Percentiles rank a stretch among this genome's conserved stretches.
These are phyloP conservation scores for Pseudonectria buxi DNA, from an alignment of 2,329 filamentous ascomycete genomes.

Conservation along the genomic window DNA sequence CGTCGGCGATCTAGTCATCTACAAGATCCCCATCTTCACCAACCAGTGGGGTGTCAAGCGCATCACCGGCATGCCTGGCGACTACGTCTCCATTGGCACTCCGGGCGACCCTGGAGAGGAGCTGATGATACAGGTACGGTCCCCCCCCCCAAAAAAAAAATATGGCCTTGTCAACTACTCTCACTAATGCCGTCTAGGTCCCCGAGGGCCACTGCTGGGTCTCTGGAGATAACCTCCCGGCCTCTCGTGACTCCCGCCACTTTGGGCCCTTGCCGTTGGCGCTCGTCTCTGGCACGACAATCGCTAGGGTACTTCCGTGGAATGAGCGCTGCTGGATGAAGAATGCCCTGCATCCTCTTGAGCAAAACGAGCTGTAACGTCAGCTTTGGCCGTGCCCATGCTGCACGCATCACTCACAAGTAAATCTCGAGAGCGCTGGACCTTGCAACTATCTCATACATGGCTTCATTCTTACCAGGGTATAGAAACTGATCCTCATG, in stretches of 20 bases:
- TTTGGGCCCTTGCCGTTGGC: constrained; percentile 84
- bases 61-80: constrained; percentile 67
- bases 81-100: constrained; percentile 64
- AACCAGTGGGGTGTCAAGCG: constrained; percentile 66
- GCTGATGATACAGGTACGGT: constrained; percentile 58
- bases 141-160: background rate
- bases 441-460: constrained; percentile 1
- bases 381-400: constrained; percentile 1
- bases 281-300: constrained; percentile 74
- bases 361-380: constrained; percentile 4
- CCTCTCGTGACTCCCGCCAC: constrained; percentile 77
- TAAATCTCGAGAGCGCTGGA: no score
- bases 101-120: constrained; percentile 42
- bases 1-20: constrained; percentile 82
- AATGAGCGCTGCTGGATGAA: constrained; percentile 45
- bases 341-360: constrained; percentile 33
- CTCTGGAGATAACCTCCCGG: constrained; percentile 77
- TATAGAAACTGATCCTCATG: constrained; percentile 22
- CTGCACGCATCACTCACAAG: no score
- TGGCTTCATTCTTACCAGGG: constrained; percentile 14
- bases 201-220: constrained; percentile 90
- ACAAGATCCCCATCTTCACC: constrained; percentile 63
- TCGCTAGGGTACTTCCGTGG: constrained; percentile 54
- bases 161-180: no score
- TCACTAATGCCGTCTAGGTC: constrained; percentile 48